Conservation (phyloP, 2,329 filamentous ascomycete species). For the Chalaropsis ovoidea region DNA sequence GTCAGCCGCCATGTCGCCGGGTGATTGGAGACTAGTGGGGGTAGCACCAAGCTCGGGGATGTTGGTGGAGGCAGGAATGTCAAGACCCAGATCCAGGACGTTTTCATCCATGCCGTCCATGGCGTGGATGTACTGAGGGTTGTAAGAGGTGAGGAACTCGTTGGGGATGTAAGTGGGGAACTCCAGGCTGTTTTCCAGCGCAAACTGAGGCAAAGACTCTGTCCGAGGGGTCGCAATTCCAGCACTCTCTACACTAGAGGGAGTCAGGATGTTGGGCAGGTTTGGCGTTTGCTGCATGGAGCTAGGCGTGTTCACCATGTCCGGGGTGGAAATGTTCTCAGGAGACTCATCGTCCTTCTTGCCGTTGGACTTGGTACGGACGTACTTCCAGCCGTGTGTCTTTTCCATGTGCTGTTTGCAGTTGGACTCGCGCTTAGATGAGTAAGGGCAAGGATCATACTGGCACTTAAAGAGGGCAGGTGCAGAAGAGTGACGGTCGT, state of each 20-base stretch:
- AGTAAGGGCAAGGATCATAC: constrained; percentile 77
- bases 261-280: constrained; percentile 52
- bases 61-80: constrained; percentile 21
- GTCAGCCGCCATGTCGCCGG: constrained; percentile 31
- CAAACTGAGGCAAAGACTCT: constrained; percentile 35
- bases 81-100: constrained; percentile 22
- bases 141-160: constrained; percentile 37
- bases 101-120: constrained; percentile 34
- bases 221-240: constrained; percentile 47
- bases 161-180: constrained; percentile 43
- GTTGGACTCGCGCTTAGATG: constrained; percentile 91
- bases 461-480: constrained; percentile 76
- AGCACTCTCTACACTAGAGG: constrained; percentile 43
- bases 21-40: constrained; percentile 21
- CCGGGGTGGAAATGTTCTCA: background rate
- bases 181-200: constrained; percentile 33
- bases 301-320: constrained; percentile 37
- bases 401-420: constrained; percentile 99
- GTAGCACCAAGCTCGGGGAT: constrained; percentile 22
- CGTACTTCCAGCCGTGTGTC: constrained; percentile 80
- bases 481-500: constrained; percentile 81
- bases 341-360: constrained; percentile 39
- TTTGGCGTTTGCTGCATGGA: constrained; percentile 47
- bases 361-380: constrained; percentile 85
- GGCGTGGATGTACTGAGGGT: constrained; percentile 28